A percentile compares a stretch with the other conserved stretches of the same genome.
Evolutionary conservation across 164 flowering plant species (phyloP).

Genomic region (Magnolia kwangsiensis): DNA sequence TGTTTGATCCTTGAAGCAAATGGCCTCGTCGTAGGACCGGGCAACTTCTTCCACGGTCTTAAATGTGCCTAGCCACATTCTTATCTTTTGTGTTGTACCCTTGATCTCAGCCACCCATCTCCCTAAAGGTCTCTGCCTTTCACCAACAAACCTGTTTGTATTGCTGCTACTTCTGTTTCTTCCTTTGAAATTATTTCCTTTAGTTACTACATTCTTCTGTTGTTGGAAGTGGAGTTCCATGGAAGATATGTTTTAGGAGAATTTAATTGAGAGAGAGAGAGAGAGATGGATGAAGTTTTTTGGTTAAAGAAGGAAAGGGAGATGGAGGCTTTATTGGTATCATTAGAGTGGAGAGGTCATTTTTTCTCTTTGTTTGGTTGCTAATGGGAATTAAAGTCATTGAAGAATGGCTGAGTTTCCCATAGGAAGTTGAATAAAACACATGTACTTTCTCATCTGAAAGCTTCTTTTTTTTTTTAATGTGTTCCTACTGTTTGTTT

Average conservation of each 20-base stretch:
- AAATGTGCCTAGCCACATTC: conserved; percentile 90
- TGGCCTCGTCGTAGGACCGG: conserved; percentile 82
- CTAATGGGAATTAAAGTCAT: conserved; percentile 16
- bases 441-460: no score
- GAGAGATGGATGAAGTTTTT: neutral
- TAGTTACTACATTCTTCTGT: conserved; percentile 19
- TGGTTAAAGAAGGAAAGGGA: neutral
- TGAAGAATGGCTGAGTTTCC: conserved; percentile 32
- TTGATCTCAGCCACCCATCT: conserved; percentile 93
- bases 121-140: conserved; percentile 80
- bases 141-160: conserved; percentile 63
- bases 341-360: conserved; percentile 27
- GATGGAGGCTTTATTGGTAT: neutral
- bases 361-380: conserved; percentile 21
- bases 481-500: no score
- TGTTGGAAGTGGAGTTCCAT: conserved; percentile 56
- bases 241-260: neutral
- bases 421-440: neutral
- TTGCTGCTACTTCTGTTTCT: conserved; percentile 25
- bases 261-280: neutral
- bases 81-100: conserved; percentile 78
- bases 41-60: conserved; percentile 88
- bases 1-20: conserved; percentile 80
- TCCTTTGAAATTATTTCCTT: conserved; percentile 40
- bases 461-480: no score